Percentiles rank a stretch among this genome's conserved stretches.
Conservation (phyloP, 1,284 basidiomycete species). For the Somion occarium region DNA sequence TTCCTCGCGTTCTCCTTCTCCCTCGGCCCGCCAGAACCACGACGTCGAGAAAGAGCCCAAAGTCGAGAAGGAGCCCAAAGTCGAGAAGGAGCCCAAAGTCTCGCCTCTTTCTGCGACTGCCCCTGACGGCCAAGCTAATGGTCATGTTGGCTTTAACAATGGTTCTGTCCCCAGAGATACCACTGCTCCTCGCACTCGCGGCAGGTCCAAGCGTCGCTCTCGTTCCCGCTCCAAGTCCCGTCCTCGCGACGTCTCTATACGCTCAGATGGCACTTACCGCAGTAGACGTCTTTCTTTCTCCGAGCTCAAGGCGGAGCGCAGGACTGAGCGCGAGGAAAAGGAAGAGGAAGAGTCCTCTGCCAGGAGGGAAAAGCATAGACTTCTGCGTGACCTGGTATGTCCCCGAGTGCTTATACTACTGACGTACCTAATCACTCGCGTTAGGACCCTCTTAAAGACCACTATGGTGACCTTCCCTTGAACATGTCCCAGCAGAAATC, state of each 20-base stretch:
- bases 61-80: neutral
- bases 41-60: neutral
- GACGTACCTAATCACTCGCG: conserved; percentile 1
- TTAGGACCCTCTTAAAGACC: conserved; percentile 54
- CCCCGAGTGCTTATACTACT: neutral
- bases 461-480: conserved; percentile 60
- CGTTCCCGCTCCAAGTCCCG: neutral
- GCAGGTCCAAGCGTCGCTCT: neutral
- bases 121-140: too few species aligned
- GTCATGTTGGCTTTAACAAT: neutral
- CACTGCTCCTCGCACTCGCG: neutral
- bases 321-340: neutral
- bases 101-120: too few species aligned
- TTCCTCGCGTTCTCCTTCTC: neutral
- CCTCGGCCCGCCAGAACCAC: neutral
- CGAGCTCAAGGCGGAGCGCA: conserved; percentile 4
- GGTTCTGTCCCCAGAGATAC: neutral
- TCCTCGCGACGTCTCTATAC: too few species aligned
- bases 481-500: conserved; percentile 29
- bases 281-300: conserved; percentile 1
- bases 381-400: conserved; percentile 1
- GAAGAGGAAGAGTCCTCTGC: conserved; percentile 1
- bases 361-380: neutral
- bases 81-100: neutral
- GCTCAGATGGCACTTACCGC: neutral